These are phyloP conservation scores for Talaromyces wortmannii DNA, from an alignment of 495 filamentous ascomycete species.

Conservation along the genomic window DNA sequence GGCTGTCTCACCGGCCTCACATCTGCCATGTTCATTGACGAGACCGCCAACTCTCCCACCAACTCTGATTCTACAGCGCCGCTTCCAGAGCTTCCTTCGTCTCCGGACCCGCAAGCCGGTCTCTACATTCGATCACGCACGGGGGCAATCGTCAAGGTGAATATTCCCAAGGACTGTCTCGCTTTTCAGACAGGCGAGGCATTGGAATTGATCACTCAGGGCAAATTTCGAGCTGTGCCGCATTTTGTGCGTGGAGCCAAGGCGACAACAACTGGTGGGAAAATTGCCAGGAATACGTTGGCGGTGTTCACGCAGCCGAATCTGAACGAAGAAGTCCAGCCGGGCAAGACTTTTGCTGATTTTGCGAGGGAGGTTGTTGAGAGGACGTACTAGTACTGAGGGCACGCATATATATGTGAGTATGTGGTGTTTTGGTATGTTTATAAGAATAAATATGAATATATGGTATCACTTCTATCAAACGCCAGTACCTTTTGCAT, in stretches of 20 bases:
- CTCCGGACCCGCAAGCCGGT: constrained; percentile 78
- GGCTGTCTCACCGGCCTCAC: constrained; percentile 92
- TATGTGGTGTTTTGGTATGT: neutral
- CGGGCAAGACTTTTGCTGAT: constrained; percentile 71
- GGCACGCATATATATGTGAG: neutral
- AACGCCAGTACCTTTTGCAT: no score
- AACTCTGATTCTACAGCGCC: constrained; percentile 22
- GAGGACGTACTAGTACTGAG: constrained; percentile 56
- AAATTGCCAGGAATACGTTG: constrained; percentile 82
- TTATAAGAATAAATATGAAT: no score
- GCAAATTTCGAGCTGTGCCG: constrained; percentile 87
- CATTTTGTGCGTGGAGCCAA: constrained; percentile 81
- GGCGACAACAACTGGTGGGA: constrained; percentile 22
- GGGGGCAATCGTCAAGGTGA: constrained; percentile 73
- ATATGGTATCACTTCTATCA: no score
- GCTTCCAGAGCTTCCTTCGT: constrained; percentile 60
- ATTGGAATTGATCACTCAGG: constrained; percentile 78
- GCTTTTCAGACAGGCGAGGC: constrained; percentile 96
- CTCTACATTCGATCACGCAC: constrained; percentile 87
- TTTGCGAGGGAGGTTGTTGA: constrained; percentile 81
- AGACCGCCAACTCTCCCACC: constrained; percentile 43
- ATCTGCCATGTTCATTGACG: constrained; percentile 92
- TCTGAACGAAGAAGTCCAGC: constrained; percentile 73
- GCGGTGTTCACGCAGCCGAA: constrained; percentile 98
- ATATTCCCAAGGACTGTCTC: constrained; percentile 82